Conservation (phyloP, 306 rosid genomes). For the Cicer arietinum region DNA sequence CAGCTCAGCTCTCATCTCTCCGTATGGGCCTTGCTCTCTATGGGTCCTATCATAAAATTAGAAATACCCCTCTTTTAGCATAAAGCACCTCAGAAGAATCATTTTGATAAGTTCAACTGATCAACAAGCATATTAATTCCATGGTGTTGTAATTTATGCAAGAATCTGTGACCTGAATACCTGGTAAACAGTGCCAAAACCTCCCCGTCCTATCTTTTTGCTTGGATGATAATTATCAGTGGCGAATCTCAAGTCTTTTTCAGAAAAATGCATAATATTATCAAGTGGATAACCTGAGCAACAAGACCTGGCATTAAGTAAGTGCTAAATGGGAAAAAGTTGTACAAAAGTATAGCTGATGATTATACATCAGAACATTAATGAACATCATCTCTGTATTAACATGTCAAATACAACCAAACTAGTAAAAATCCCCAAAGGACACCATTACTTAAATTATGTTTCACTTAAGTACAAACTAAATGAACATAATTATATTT, state of each 20-base stretch:
- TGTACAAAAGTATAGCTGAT: constrained; percentile 29
- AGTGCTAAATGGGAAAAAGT: constrained; percentile 12
- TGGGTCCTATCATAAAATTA: not conserved
- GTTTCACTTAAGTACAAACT: constrained; percentile 10
- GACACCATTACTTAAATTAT: constrained; percentile 13
- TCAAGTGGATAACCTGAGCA: constrained; percentile 66
- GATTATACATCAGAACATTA: constrained; percentile 26
- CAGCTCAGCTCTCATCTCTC: not conserved
- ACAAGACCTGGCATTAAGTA: constrained; percentile 41
- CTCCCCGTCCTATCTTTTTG: constrained; percentile 88
- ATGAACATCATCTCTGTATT: constrained; percentile 12
- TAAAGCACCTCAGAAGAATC: constrained; percentile 35
- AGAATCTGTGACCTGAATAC: constrained; percentile 49
- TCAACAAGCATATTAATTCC: constrained; percentile 37
- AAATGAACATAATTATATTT: constrained; percentile 12
- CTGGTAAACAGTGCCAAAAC: constrained; percentile 93
- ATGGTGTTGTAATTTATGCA: constrained; percentile 32
- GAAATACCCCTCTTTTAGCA: constrained; percentile 1
- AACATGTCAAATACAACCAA: not conserved
- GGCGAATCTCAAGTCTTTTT: constrained; percentile 72
- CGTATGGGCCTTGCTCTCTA: not conserved
- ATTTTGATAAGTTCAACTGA: constrained; percentile 28
- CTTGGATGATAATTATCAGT: constrained; percentile 76
- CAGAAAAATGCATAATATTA: constrained; percentile 63
- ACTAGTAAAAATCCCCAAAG: constrained; percentile 32